A percentile compares a stretch with the other conserved stretches of the same genome.
These are phyloP conservation scores for Lagenaria siceraria DNA, from an alignment of 306 rosid species.

Conservation along the genomic window DNA sequence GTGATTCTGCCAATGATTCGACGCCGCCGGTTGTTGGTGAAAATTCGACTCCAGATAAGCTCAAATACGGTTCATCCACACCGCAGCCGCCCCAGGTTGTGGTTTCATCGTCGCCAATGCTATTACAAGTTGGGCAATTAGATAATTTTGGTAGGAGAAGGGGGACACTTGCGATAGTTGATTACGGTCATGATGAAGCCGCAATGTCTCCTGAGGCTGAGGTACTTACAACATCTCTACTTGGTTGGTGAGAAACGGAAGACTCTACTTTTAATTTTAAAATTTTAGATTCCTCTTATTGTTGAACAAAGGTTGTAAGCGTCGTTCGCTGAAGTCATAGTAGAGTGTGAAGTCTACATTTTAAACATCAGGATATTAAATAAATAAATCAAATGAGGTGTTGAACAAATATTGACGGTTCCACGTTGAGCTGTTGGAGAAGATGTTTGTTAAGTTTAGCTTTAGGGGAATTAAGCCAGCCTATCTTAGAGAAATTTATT, in stretches of 20 bases:
- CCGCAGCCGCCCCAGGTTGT: conserved; percentile 18
- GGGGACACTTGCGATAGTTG: conserved; percentile 67
- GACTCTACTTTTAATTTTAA: background rate
- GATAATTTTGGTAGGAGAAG: conserved; percentile 22
- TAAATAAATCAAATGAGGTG: background rate
- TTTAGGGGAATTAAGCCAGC: background rate
- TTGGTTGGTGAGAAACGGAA: background rate
- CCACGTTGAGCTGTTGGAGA: background rate
- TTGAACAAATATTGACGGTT: background rate
- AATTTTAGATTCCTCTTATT: background rate
- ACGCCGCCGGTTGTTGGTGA: conserved; percentile 15
- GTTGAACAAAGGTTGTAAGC: background rate
- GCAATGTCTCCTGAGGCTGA: conserved; percentile 95
- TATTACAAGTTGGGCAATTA: conserved; percentile 10
- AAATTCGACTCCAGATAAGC: conserved; percentile 26
- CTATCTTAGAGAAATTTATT: background rate
- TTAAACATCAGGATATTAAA: background rate
- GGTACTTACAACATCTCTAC: conserved; percentile 27
- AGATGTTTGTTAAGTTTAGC: background rate
- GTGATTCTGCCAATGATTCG: conserved; percentile 26
- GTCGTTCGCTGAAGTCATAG: background rate
- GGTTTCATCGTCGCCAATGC: conserved; percentile 27
- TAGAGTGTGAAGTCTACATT: background rate
- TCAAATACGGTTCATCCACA: conserved; percentile 21
- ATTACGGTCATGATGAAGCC: conserved; percentile 84